A percentile compares a stretch with the other conserved stretches of the same genome.
phyloP scores from a whole-genome alignment of 2,329 filamentous ascomycete species.

The Plenodomus lindquistii region DNA sequence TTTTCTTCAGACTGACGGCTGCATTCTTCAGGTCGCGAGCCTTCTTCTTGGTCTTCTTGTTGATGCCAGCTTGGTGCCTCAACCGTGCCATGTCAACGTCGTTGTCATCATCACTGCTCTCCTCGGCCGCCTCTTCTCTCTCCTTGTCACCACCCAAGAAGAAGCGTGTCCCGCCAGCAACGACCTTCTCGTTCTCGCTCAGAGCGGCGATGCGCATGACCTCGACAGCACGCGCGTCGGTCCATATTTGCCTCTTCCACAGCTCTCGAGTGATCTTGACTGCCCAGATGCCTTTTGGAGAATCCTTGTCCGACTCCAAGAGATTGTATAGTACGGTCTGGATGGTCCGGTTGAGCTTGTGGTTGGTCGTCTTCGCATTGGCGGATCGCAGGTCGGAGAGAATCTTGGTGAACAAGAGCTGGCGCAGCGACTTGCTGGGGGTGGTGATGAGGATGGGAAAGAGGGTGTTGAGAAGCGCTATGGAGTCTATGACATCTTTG shows the following conservation, averaged over 20 bases:
- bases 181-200: slow-evolving; percentile 90
- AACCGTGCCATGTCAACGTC: slow-evolving; percentile 77
- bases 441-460: slow-evolving; percentile 94
- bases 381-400: slow-evolving; percentile 85
- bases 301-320: slow-evolving; percentile 80
- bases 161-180: slow-evolving; percentile 84
- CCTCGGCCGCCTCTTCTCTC: slow-evolving; percentile 81
- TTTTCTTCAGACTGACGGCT: slow-evolving; percentile 74
- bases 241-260: slow-evolving; percentile 97
- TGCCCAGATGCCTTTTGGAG: slow-evolving; percentile 89
- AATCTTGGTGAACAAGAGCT: slow-evolving; percentile 86
- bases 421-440: slow-evolving; percentile 84
- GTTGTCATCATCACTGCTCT: slow-evolving; percentile 78
- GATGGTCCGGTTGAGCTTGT: slow-evolving; percentile 88
- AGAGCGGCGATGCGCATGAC: slow-evolving; percentile 95
- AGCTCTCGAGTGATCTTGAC: slow-evolving; percentile 93
- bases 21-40: slow-evolving; percentile 78
- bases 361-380: slow-evolving; percentile 86
- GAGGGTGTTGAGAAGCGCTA: slow-evolving; percentile 79
- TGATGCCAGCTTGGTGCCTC: slow-evolving; percentile 84
- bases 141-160: slow-evolving; percentile 97
- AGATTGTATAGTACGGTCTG: slow-evolving; percentile 94
- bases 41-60: slow-evolving; percentile 95
- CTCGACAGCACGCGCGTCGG: slow-evolving; percentile 90
- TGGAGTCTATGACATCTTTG: slow-evolving; percentile 90